Evolutionary conservation across 345 rosid genomes (phyloP).

Genomic region (Pistacia atlantica): DNA sequence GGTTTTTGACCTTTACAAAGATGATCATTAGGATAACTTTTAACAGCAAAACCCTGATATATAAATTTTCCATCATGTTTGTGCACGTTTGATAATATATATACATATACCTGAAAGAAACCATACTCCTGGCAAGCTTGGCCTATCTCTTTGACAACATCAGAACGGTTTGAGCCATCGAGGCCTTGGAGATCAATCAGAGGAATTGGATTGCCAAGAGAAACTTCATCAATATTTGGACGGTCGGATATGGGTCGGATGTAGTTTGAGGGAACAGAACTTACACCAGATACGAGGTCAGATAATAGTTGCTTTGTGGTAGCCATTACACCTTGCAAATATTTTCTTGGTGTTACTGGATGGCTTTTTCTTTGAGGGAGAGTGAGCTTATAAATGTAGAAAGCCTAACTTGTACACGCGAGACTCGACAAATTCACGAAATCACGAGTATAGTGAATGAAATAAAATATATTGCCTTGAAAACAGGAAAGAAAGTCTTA

Average conservation of each 20-base stretch:
- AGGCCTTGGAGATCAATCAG: slow-evolving; percentile 37
- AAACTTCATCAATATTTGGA: slow-evolving; percentile 30
- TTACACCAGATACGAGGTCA: slow-evolving; percentile 20
- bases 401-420: neutral
- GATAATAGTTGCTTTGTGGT: slow-evolving; percentile 19
- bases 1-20: slow-evolving; percentile 38
- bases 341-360: neutral
- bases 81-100: neutral
- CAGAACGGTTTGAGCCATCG: slow-evolving; percentile 21
- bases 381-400: neutral
- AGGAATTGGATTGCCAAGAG: slow-evolving; percentile 26
- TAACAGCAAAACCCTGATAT: neutral
- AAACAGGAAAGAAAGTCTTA: too few species aligned
- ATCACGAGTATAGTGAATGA: neutral
- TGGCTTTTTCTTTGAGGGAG: neutral
- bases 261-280: slow-evolving; percentile 27
- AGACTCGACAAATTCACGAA: too few species aligned
- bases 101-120: slow-evolving; percentile 39
- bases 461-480: neutral
- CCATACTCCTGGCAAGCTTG: slow-evolving; percentile 38
- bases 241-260: slow-evolving; percentile 38
- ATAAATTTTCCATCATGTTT: neutral
- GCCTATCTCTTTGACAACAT: slow-evolving; percentile 23
- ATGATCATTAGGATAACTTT: neutral
- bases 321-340: slow-evolving; percentile 14